phyloP scores from a whole-genome alignment of 129 eudicot genomes.

The Flaveria brownii region DNA sequence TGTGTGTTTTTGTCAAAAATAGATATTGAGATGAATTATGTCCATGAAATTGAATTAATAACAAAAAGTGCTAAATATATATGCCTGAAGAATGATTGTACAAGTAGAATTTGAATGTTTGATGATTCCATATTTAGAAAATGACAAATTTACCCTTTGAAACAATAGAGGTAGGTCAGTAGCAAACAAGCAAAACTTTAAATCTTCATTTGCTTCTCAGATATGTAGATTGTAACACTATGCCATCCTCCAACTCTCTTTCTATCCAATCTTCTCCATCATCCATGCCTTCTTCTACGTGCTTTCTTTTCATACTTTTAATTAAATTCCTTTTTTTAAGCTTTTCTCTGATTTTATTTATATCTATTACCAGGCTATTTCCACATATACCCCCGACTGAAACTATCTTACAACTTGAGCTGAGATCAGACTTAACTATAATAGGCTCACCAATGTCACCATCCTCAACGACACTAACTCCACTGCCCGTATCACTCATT shows the following conservation, averaged over 20 bases:
- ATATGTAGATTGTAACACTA: conserved; percentile 36
- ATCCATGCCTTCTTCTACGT: conserved; percentile 20
- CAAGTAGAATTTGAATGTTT: not conserved
- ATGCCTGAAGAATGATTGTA: conserved; percentile 7
- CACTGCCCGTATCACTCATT: conserved; percentile 59
- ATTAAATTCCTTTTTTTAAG: conserved; percentile 45
- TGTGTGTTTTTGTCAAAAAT: not conserved
- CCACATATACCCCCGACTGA: conserved; percentile 28
- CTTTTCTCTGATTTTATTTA: conserved; percentile 52
- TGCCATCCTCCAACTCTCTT: conserved; percentile 65
- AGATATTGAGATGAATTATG: not conserved
- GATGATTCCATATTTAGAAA: conserved; percentile 32
- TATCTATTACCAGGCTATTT: conserved; percentile 40
- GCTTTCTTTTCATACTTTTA: conserved; percentile 30
- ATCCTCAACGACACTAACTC: conserved; percentile 58
- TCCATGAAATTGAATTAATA: not conserved
- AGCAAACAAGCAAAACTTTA: conserved; percentile 20
- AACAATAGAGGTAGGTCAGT: conserved; percentile 3
- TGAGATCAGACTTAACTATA: conserved; percentile 36
- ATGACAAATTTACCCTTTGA: conserved; percentile 19
- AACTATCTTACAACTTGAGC: conserved; percentile 41
- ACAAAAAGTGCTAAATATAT: not conserved
- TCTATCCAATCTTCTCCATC: conserved; percentile 59
- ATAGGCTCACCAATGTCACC: conserved; percentile 41
- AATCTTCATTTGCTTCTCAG: conserved; percentile 36